phyloP scores from a whole-genome alignment of 106 monocot genomes.

The Narthecium ossifragum region DNA sequence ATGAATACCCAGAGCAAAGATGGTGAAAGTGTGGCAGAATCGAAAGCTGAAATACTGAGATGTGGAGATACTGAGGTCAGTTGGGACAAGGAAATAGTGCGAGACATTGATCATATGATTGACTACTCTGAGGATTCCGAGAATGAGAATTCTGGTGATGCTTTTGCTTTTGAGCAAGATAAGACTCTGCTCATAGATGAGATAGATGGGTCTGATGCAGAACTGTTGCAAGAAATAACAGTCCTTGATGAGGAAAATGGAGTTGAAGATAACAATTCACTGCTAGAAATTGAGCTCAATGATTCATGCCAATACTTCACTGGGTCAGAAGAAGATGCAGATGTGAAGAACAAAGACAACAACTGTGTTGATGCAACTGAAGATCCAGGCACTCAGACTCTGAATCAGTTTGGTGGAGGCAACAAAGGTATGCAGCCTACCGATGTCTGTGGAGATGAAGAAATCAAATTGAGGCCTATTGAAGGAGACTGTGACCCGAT shows the following conservation, averaged over 20 bases:
- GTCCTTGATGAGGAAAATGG: background rate
- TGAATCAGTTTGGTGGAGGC: too few relatives aligned
- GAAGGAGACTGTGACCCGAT: too few relatives aligned
- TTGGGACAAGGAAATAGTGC: conserved; percentile 5
- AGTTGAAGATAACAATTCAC: background rate
- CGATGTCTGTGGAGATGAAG: too few relatives aligned
- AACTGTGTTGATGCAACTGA: too few relatives aligned
- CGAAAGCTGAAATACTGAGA: background rate
- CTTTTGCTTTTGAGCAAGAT: background rate
- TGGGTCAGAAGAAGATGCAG: too few relatives aligned
- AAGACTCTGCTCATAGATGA: background rate
- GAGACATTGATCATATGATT: conserved; percentile 3
- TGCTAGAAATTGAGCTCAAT: background rate
- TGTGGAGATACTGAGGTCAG: conserved; percentile 2
- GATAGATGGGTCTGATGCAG: background rate
- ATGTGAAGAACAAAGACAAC: too few relatives aligned
- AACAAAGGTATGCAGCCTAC: too few relatives aligned
- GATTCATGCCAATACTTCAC: background rate
- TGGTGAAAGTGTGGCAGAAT: background rate
- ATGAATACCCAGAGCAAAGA: background rate
- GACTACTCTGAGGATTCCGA: conserved; percentile 9
- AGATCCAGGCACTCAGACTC: too few relatives aligned
- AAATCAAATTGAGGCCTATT: too few relatives aligned
- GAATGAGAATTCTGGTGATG: background rate
- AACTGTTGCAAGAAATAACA: background rate